Base-by-base conservation (phyloP, 2,329 filamentous ascomycete genomes). In the Colletotrichum endophyticum region DNA sequence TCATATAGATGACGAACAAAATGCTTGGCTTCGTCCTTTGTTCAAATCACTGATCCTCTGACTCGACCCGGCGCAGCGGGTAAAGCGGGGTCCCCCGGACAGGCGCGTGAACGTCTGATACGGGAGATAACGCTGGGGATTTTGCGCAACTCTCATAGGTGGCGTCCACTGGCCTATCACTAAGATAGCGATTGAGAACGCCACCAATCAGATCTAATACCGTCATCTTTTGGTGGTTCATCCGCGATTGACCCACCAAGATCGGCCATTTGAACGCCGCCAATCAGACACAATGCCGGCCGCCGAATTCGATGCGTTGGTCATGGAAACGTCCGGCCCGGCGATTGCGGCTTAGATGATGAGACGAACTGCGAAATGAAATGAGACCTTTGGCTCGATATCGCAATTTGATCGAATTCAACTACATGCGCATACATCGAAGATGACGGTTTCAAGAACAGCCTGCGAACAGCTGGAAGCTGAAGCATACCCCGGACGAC, bases 91-190 rank as follows among this genome's bases (percentile, higher is more conserved):
- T 28, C 22, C 28, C 49, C 72, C 44, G 32, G 59, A 32, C 9
- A n/a, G 44, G 8, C 15, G 57, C 66, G 30, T 70, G 22, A 32
- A 39, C 19, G 19, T 3, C 34, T 66, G 72, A 75, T 75, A 72
- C 27, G 69, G 39, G 28, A 79, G 79, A 79, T 79, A 80, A 76
- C 78, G 75, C 72, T 70, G 77, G 77, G 73, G 72, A 63, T 25
- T 66, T 34, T 66, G 39, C 63, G 44, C n/a, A 53, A n/a, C 4
- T 19, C 49, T 79, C 69, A 79, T 79, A 76, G 78, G 79, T 39
- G 78, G 78, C 78, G 78, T 80, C 70, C 64, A 16, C 15, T 49
- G 25, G 67, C 49, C 72, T 72, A 75, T 75, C 72, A 27, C 7
- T 13, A 8, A n/a, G 49, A 72, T 71, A 72, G 34, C 22, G 9